Conservation (phyloP, 1,284 basidiomycete genomes). For the Microbotryum scabiosae region DNA sequence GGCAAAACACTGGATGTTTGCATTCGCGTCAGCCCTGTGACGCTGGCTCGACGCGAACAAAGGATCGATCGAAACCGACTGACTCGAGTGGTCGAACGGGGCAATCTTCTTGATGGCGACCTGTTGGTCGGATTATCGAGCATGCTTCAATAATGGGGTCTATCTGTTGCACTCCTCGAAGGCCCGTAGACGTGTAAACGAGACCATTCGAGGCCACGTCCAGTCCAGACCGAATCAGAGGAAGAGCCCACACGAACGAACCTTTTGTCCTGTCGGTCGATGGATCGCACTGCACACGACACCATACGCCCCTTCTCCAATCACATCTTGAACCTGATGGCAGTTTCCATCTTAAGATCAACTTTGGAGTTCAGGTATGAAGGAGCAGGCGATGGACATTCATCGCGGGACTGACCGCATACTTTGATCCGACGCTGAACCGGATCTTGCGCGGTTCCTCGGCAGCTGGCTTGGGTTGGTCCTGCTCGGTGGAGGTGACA, state of each 20-base stretch:
- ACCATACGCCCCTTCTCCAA: conserved; percentile 45
- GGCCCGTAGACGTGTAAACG: too few relatives aligned
- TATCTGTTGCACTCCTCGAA: too few relatives aligned
- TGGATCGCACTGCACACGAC: conserved; percentile 56
- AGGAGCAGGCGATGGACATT: too few relatives aligned
- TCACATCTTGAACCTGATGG: conserved; percentile 39
- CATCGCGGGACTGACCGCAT: conserved; percentile 7
- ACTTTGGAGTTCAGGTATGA: too few relatives aligned
- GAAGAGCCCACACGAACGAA: too few relatives aligned
- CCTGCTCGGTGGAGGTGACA: not conserved
- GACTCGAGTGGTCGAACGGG: conserved; percentile 69
- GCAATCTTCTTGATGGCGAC: conserved; percentile 55
- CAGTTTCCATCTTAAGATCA: not conserved
- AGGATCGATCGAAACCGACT: conserved; percentile 5
- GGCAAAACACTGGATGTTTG: conserved; percentile 54
- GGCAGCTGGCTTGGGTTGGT: conserved; percentile 2
- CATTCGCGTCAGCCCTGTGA: not conserved
- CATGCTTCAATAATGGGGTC: too few relatives aligned
- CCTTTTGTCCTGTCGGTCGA: conserved; percentile 37
- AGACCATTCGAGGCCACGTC: too few relatives aligned
- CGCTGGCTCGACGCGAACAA: not conserved
- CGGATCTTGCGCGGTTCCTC: conserved; percentile 25
- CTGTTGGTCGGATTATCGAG: too few relatives aligned
- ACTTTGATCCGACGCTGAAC: conserved; percentile 31
- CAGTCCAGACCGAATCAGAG: too few relatives aligned